Evolutionary conservation across 108 stramenopile genomes (phyloP).

Genomic region (Aurantiochytrium sp.): DNA sequence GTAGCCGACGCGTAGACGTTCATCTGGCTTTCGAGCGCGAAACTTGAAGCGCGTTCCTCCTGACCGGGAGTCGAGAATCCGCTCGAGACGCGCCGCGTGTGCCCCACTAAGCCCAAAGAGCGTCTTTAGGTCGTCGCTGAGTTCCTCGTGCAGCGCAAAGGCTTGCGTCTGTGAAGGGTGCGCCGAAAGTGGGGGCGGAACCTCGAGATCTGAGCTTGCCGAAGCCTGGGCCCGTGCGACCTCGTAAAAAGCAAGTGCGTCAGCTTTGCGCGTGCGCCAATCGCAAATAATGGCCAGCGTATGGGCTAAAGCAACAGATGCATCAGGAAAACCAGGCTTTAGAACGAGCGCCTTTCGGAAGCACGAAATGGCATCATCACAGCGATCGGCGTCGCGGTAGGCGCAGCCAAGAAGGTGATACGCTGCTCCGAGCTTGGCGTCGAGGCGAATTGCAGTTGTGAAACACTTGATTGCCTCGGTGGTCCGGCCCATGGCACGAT

Average conservation of each 20-base stretch:
- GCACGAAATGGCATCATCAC: constrained; percentile 43
- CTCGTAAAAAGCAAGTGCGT: constrained; percentile 24
- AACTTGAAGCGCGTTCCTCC: not conserved
- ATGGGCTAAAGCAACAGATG: constrained; percentile 50
- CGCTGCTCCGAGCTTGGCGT: constrained; percentile 42
- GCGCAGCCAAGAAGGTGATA: constrained; percentile 43
- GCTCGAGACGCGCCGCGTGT: not conserved
- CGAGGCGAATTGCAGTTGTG: constrained; percentile 36
- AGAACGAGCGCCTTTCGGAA: constrained; percentile 46
- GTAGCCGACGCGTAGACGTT: constrained; percentile 55
- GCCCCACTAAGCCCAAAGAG: not conserved
- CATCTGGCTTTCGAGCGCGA: not conserved
- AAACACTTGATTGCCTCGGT: constrained; percentile 51
- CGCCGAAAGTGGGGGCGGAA: not conserved
- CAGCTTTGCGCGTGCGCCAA: constrained; percentile 38
- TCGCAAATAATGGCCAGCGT: constrained; percentile 44
- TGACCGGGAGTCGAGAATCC: not conserved
- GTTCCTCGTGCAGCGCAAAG: constrained; percentile 38
- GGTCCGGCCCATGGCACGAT: constrained; percentile 47
- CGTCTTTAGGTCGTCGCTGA: constrained; percentile 19
- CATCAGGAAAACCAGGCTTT: constrained; percentile 47
- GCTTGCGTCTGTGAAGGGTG: not conserved
- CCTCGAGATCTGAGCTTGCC: not conserved
- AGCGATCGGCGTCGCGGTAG: constrained; percentile 46
- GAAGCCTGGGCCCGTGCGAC: not conserved